phyloP scores from a whole-genome alignment of 495 filamentous ascomycete genomes.

The Xylaria curta region DNA sequence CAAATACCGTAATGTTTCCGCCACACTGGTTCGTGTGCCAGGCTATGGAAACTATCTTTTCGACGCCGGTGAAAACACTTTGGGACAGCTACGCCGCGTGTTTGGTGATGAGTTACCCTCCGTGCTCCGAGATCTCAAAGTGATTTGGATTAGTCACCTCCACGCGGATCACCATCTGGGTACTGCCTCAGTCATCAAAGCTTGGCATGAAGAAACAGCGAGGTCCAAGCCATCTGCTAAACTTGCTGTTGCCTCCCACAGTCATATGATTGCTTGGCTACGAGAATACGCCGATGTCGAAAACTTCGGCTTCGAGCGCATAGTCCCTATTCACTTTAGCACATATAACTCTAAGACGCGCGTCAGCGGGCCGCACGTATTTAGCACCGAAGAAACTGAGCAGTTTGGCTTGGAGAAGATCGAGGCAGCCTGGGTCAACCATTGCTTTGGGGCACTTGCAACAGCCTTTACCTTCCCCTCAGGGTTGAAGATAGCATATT shows the following conservation, averaged over 20 bases:
- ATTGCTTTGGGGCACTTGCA: slow-evolving; percentile 81
- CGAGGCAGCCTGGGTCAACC: slow-evolving; percentile 68
- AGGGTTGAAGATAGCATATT: slow-evolving; percentile 88
- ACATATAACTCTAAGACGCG: slow-evolving; percentile 23
- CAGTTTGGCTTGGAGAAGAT: slow-evolving; percentile 54
- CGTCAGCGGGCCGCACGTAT: slow-evolving; percentile 8
- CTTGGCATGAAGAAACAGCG: slow-evolving; percentile 68
- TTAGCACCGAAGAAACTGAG: slow-evolving; percentile 31
- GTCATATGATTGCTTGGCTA: slow-evolving; percentile 73
- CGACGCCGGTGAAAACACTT: slow-evolving; percentile 90
- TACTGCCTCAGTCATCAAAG: slow-evolving; percentile 74
- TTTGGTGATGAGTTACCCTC: slow-evolving; percentile 69
- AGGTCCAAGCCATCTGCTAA: slow-evolving; percentile 30
- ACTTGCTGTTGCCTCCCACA: slow-evolving; percentile 61
- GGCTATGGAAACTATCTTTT: slow-evolving; percentile 82
- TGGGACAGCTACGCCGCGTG: slow-evolving; percentile 85
- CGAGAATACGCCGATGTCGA: slow-evolving; percentile 79
- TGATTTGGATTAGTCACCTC: slow-evolving; percentile 92
- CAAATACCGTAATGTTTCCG: slow-evolving; percentile 93
- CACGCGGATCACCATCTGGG: slow-evolving; percentile 98
- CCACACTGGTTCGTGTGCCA: slow-evolving; percentile 84
- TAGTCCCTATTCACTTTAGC: slow-evolving; percentile 39
- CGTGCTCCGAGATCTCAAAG: slow-evolving; percentile 76
- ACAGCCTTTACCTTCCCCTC: slow-evolving; percentile 76
- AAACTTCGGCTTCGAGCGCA: slow-evolving; percentile 69